These are phyloP conservation scores for Staphylotrichum tortipilum DNA, from an alignment of 495 filamentous ascomycete species.

Conservation along the genomic window DNA sequence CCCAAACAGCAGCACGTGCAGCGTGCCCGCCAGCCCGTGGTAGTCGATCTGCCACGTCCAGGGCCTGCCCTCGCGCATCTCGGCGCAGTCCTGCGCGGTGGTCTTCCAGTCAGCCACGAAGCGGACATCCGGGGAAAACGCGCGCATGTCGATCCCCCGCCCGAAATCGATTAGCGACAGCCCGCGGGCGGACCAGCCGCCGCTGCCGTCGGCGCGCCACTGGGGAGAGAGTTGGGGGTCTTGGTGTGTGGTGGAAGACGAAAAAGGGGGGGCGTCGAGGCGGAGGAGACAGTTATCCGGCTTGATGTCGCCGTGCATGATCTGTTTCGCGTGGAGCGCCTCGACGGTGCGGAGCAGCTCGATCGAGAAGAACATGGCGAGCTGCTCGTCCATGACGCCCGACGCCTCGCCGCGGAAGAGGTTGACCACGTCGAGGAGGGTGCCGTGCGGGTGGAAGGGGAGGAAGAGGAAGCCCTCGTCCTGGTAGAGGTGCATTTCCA, in stretches of 20 bases:
- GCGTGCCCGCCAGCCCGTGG: conserved; percentile 75
- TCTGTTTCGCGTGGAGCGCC: conserved; percentile 65
- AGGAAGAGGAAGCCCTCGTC: conserved; percentile 80
- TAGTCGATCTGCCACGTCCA: conserved; percentile 98
- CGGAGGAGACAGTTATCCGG: conserved; percentile 90
- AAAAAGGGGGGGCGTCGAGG: too few species aligned
- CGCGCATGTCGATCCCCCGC: conserved; percentile 84
- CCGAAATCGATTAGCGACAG: conserved; percentile 90
- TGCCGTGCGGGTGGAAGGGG: conserved; percentile 82
- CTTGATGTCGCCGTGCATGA: conserved; percentile 93
- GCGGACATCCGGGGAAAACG: conserved; percentile 65
- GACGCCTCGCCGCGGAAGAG: conserved; percentile 61
- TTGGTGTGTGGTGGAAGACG: conserved; percentile 37
- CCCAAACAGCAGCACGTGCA: conserved; percentile 84
- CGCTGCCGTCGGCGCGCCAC: conserved; percentile 61
- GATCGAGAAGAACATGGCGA: conserved; percentile 91
- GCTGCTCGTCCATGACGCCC: conserved; percentile 71
- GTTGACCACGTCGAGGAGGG: conserved; percentile 87
- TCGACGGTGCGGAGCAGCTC: conserved; percentile 89
- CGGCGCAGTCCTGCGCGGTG: conserved; percentile 72
- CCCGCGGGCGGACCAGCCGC: conserved; percentile 75
- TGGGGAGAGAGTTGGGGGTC: conserved; percentile 30
- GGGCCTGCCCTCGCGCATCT: conserved; percentile 83
- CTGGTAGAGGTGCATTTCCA: conserved; percentile 80
- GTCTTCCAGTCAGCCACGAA: conserved; percentile 96